phyloP scores from a whole-genome alignment of 2,329 filamentous ascomycete genomes.

The Phaeosphaeria sp. region DNA sequence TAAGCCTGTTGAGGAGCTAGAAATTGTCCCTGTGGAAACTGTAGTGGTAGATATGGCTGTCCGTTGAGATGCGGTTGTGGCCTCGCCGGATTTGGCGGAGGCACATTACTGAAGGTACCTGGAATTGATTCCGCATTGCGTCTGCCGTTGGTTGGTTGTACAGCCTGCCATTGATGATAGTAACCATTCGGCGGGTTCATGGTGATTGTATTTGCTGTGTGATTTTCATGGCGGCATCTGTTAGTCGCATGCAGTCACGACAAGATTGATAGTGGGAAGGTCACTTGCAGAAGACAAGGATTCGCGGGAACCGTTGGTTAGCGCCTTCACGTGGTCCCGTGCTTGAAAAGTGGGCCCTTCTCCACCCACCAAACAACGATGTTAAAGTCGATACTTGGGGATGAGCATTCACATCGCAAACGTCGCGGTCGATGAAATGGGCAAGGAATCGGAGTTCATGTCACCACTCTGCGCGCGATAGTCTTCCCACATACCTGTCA shows the following conservation, averaged over 20 bases:
- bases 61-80: constrained; percentile 13
- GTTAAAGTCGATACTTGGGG: no score
- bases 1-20: constrained; percentile 26
- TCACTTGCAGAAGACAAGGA: constrained; percentile 12
- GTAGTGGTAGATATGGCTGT: constrained; percentile 22
- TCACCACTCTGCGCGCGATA: no score
- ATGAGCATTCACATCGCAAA: neutral
- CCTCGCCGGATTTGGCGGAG: constrained; percentile 14
- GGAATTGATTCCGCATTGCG: constrained; percentile 26
- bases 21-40: constrained; percentile 21
- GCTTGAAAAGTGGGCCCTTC: neutral
- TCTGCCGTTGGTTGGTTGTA: constrained; percentile 19
- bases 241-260: constrained; percentile 11
- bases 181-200: constrained; percentile 33
- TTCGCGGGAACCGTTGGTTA: constrained; percentile 2
- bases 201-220: constrained; percentile 7
- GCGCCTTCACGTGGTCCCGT: constrained; percentile 9
- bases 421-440: no score
- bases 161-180: constrained; percentile 30
- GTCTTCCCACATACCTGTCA: no score
- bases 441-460: no score
- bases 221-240: constrained; percentile 15
- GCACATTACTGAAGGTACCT: constrained; percentile 26
- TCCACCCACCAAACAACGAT: neutral
- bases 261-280: constrained; percentile 26